Percentiles rank a stretch among this genome's conserved stretches.
phyloP scores from a whole-genome alignment of 108 stramenopile genomes.

The Nitzschia sp. region DNA sequence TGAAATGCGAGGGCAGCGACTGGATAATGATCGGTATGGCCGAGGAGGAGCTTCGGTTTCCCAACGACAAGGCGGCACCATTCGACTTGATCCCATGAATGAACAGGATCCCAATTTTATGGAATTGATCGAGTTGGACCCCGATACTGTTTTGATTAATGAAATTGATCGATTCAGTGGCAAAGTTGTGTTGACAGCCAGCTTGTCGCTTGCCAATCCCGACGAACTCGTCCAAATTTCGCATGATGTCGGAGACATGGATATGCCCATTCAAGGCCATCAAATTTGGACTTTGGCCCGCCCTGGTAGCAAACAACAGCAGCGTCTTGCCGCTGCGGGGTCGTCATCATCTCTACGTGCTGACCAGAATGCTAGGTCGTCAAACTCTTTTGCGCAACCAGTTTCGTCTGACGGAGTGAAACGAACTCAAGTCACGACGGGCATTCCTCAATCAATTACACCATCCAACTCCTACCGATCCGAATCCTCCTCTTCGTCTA shows the following conservation, averaged over 20 bases:
- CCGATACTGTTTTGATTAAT: slow-evolving; percentile 39
- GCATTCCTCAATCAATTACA: neutral
- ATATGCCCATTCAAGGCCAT: slow-evolving; percentile 19
- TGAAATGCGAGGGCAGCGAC: slow-evolving; percentile 5
- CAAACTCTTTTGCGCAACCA: neutral
- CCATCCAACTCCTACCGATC: neutral
- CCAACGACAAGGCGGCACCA: too few species aligned
- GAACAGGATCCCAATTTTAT: slow-evolving; percentile 26
- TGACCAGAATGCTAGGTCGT: neutral
- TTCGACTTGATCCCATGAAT: slow-evolving; percentile 2
- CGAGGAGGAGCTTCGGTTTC: neutral
- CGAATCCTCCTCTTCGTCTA: neutral
- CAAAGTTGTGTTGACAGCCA: slow-evolving; percentile 30
- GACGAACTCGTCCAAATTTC: slow-evolving; percentile 27
- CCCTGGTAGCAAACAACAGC: neutral
- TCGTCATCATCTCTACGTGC: neutral
- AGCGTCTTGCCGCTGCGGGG: neutral
- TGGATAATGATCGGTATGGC: neutral
- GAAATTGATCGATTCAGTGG: slow-evolving; percentile 30
- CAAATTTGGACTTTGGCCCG: slow-evolving; percentile 21
- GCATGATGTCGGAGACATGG: slow-evolving; percentile 24
- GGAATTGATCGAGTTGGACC: slow-evolving; percentile 25
- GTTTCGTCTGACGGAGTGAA: too few species aligned
- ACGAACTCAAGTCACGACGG: neutral
- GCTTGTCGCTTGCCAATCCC: slow-evolving; percentile 26